Percentiles rank a stretch among this genome's conserved stretches.
Evolutionary conservation across 2,329 filamentous ascomycete genomes (phyloP).

Genomic region (Thermomyces lanuginosus): DNA sequence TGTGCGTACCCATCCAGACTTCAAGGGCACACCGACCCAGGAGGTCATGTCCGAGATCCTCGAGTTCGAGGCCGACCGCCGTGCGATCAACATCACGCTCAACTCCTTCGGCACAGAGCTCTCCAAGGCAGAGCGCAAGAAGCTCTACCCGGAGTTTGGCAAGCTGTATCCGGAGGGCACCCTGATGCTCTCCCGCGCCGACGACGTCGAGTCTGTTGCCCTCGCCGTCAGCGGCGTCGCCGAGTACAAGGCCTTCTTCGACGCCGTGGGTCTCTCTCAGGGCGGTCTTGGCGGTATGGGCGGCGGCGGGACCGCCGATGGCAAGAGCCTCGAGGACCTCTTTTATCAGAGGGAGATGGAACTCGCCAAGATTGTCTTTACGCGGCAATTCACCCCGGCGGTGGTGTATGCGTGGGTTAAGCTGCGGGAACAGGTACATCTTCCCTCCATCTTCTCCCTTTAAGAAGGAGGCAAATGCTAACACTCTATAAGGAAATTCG

Average conservation of each 20-base stretch:
- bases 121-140: slow-evolving; percentile 82
- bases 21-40: slow-evolving; percentile 72
- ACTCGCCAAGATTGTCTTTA: slow-evolving; percentile 87
- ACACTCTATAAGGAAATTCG: slow-evolving; percentile 63
- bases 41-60: slow-evolving; percentile 93
- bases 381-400: slow-evolving; percentile 83
- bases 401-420: slow-evolving; percentile 98
- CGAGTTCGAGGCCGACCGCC: slow-evolving; percentile 89
- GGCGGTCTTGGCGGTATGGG: slow-evolving; percentile 60
- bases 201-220: slow-evolving; percentile 85
- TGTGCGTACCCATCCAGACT: slow-evolving; percentile 74
- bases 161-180: slow-evolving; percentile 86
- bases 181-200: slow-evolving; percentile 82
- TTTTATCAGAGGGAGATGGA: slow-evolving; percentile 99
- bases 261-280: slow-evolving; percentile 67
- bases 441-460: slow-evolving; percentile 1
- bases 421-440: slow-evolving; percentile 77
- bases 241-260: slow-evolving; percentile 94
- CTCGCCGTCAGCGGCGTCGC: slow-evolving; percentile 82
- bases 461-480: slow-evolving; percentile 10
- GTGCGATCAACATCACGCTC: slow-evolving; percentile 96
- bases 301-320: slow-evolving; percentile 60
- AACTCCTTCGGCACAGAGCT: slow-evolving; percentile 98
- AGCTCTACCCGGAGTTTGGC: slow-evolving; percentile 87
- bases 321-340: slow-evolving; percentile 85